Evolutionary conservation across 2,329 filamentous ascomycete species (phyloP).

Genomic region (Ascocoryne sarcoides): DNA sequence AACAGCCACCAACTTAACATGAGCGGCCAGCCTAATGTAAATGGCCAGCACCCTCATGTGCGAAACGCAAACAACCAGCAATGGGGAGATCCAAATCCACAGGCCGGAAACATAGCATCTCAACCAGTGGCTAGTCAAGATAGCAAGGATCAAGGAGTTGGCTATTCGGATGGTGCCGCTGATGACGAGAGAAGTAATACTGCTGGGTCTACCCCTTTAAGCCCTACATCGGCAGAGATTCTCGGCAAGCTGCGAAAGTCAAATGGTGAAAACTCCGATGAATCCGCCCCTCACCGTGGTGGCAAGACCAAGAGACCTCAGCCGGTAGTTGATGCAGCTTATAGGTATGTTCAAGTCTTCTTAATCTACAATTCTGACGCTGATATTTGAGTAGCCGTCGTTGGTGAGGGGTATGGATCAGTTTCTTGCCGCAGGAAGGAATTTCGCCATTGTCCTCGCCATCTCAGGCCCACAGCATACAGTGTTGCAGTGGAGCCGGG

Average conservation of each 20-base stretch:
- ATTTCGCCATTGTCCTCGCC: too few species aligned
- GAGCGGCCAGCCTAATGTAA: not conserved
- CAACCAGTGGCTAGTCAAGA: not conserved
- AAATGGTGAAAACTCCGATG: not conserved
- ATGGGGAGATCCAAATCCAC: not conserved
- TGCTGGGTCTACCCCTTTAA: slow-evolving; percentile 13
- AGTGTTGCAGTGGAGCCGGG: slow-evolving; percentile 20
- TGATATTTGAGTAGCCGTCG: slow-evolving; percentile 27
- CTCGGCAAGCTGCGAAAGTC: slow-evolving; percentile 19
- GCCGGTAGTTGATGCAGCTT: slow-evolving; percentile 33
- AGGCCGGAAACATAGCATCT: too few species aligned
- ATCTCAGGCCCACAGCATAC: too few species aligned
- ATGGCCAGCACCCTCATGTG: too few species aligned
- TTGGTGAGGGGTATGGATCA: slow-evolving; percentile 27
- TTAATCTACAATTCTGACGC: slow-evolving; percentile 11
- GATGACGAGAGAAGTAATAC: slow-evolving; percentile 1
- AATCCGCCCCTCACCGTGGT: too few species aligned
- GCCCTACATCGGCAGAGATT: slow-evolving; percentile 23
- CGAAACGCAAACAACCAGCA: not conserved
- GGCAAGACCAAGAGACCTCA: slow-evolving; percentile 30
- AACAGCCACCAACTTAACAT: not conserved
- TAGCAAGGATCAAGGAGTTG: not conserved
- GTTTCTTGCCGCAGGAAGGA: too few species aligned
- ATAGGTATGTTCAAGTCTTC: slow-evolving; percentile 22
- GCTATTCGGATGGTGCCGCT: not conserved